Evolutionary conservation across 495 filamentous ascomycete species (phyloP).

Genomic region (Podospora australis): DNA sequence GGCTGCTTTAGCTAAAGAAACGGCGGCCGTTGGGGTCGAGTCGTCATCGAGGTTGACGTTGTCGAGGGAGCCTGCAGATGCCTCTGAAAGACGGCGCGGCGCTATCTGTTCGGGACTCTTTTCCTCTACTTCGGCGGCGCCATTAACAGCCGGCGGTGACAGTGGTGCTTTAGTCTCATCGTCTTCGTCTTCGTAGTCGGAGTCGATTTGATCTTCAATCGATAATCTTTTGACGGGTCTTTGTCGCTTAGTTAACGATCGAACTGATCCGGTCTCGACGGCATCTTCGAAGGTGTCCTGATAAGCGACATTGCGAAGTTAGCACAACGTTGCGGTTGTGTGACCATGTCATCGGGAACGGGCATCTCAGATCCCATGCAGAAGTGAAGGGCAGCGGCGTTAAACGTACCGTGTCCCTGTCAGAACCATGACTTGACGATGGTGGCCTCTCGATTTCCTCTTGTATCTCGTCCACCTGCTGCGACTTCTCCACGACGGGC

Average conservation of each 20-base stretch:
- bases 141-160: slow-evolving; percentile 5
- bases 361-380: background rate
- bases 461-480: background rate
- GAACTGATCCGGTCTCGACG: slow-evolving; percentile 48
- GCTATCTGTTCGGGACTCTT: slow-evolving; percentile 24
- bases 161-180: slow-evolving; percentile 15
- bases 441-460: slow-evolving; percentile 5
- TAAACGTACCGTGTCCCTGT: slow-evolving; percentile 34
- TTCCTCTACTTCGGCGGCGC: slow-evolving; percentile 13
- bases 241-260: slow-evolving; percentile 46
- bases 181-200: slow-evolving; percentile 28
- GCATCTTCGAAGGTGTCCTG: slow-evolving; percentile 79
- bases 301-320: slow-evolving; percentile 11
- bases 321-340: slow-evolving; percentile 9
- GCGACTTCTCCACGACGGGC: background rate
- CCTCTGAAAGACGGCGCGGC: slow-evolving; percentile 57
- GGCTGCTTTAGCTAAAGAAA: slow-evolving; percentile 12
- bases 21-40: slow-evolving; percentile 7
- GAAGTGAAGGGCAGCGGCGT: too few species aligned
- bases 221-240: slow-evolving; percentile 29
- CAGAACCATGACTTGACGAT: slow-evolving; percentile 21
- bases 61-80: slow-evolving; percentile 49
- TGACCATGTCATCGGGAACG: slow-evolving; percentile 9
- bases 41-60: slow-evolving; percentile 63
- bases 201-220: slow-evolving; percentile 23